Conservation (phyloP, 75 land plant genomes). For the Cunninghamia lanceolata region DNA sequence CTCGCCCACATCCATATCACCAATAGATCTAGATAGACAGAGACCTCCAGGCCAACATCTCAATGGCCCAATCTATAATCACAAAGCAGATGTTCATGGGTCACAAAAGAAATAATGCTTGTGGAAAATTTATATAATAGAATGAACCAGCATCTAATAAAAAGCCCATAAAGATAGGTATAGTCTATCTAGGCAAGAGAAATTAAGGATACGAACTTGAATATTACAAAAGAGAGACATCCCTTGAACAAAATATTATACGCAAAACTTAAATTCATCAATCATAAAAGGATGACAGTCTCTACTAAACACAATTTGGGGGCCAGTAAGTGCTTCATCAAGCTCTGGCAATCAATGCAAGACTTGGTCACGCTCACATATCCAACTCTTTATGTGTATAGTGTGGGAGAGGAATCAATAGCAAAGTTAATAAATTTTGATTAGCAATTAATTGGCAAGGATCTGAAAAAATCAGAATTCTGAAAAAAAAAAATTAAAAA, state of each 20-base stretch:
- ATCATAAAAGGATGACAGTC: not conserved
- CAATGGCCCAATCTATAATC: conserved; percentile 82
- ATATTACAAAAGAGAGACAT: not conserved
- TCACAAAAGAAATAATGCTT: not conserved
- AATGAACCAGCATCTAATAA: not conserved
- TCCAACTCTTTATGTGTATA: not conserved
- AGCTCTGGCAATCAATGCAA: not conserved
- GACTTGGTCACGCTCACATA: not conserved
- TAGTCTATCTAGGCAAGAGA: not conserved
- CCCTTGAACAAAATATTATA: not conserved
- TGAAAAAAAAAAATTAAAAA: not conserved
- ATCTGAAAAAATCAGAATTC: not conserved
- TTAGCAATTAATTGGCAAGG: not conserved
- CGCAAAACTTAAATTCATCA: not conserved
- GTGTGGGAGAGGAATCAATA: not conserved
- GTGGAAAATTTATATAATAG: not conserved
- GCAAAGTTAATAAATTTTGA: not conserved
- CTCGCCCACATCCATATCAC: conserved; percentile 96
- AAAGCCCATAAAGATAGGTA: not conserved
- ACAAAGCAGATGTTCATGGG: not conserved
- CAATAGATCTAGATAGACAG: conserved; percentile 94
- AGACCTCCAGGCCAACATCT: conserved; percentile 99
- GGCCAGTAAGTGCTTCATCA: not conserved
- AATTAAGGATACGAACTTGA: not conserved
- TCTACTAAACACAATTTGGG: not conserved